These are phyloP conservation scores for Bauhinia variegata DNA, from an alignment of 306 rosid genomes.

Conservation along the genomic window DNA sequence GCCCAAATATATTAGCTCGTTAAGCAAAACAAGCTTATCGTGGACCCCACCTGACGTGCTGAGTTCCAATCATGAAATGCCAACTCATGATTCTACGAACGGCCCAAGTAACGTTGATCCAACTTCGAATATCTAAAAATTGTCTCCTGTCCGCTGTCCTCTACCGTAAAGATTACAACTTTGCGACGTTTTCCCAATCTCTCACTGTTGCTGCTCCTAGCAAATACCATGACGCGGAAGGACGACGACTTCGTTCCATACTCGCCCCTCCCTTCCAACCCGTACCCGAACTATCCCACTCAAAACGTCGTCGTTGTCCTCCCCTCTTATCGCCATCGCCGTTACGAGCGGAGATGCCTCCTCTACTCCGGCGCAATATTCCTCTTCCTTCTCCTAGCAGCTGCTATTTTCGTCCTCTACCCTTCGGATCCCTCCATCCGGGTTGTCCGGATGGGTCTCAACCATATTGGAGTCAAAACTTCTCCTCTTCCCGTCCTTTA, in stretches of 20 bases:
- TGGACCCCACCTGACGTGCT: no score
- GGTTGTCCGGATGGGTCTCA: conserved; percentile 58
- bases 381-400: conserved; percentile 50
- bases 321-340: conserved; percentile 39
- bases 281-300: neutral
- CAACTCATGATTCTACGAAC: no score
- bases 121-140: no score
- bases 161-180: no score
- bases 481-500: conserved; percentile 57
- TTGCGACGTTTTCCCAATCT: neutral
- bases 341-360: conserved; percentile 28
- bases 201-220: neutral
- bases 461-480: conserved; percentile 54
- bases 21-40: no score
- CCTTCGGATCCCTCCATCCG: conserved; percentile 73
- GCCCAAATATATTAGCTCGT: neutral
- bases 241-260: conserved; percentile 49
- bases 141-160: no score
- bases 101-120: no score
- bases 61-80: no score
- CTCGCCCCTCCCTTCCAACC: conserved; percentile 53
- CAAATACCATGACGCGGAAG: conserved; percentile 47
- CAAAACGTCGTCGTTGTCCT: conserved; percentile 74
- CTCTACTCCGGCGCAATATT: conserved; percentile 26
- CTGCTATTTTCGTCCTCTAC: conserved; percentile 53